Percentiles rank a stretch among this genome's conserved stretches.
phyloP scores from a whole-genome alignment of 2,329 filamentous ascomycete species.

The Lecanosticta acicola region DNA sequence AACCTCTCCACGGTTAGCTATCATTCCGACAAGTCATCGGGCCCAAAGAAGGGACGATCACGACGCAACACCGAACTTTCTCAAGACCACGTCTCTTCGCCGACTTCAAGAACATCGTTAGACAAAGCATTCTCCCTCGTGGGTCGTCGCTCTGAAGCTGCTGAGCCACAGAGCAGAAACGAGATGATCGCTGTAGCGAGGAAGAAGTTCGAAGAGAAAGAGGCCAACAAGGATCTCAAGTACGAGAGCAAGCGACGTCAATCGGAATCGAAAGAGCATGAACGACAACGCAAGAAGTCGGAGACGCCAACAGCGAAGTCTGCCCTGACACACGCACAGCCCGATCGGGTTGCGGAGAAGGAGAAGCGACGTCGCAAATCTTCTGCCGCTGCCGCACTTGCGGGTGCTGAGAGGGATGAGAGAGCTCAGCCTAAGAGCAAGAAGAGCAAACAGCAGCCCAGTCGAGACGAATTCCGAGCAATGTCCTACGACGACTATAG shows the following conservation, averaged over 20 bases:
- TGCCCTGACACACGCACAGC: conserved; percentile 25
- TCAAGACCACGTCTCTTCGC: conserved; percentile 43
- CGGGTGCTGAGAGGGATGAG: conserved; percentile 7
- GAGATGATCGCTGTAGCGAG: conserved; percentile 53
- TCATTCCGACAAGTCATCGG: conserved; percentile 31
- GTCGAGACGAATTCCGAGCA: conserved; percentile 10
- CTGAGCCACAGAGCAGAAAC: conserved; percentile 50
- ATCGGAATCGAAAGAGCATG: conserved; percentile 42
- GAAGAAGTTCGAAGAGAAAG: conserved; percentile 54
- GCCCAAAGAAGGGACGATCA: conserved; percentile 34
- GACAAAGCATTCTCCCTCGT: conserved; percentile 52
- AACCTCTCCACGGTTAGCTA: conserved; percentile 45
- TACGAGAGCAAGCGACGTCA: conserved; percentile 45
- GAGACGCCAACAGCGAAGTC: conserved; percentile 31
- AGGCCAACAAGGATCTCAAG: conserved; percentile 52
- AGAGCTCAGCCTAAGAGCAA: not conserved
- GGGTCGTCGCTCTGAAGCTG: conserved; percentile 35
- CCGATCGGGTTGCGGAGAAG: conserved; percentile 17
- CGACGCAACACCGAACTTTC: conserved; percentile 45
- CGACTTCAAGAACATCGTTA: conserved; percentile 51
- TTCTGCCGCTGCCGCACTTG: conserved; percentile 12
- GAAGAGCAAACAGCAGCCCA: not conserved
- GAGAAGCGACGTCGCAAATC: conserved; percentile 14
- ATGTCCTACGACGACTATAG: conserved; percentile 26
- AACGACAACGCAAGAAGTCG: conserved; percentile 38